Conservation (phyloP, 257 asterid species). For the Ilex asprella region DNA sequence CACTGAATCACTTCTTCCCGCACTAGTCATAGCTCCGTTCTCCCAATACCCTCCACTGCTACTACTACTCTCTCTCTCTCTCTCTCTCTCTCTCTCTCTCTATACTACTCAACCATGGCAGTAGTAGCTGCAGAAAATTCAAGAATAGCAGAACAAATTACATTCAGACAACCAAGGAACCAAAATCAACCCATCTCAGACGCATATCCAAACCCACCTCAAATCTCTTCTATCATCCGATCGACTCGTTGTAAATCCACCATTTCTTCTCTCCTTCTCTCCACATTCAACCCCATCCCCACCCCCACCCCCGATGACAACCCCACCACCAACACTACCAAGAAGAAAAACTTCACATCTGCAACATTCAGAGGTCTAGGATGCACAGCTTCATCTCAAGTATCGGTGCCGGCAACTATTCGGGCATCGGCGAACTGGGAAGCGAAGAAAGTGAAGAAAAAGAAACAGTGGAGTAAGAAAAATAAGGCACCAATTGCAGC, state of each 20-base stretch:
- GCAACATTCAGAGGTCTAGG: constrained; percentile 78
- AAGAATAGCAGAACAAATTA: constrained; percentile 31
- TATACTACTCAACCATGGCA: constrained; percentile 16
- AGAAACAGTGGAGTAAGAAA: constrained; percentile 33
- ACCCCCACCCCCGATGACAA: constrained; percentile 21
- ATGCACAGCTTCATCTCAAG: constrained; percentile 82
- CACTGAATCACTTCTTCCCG: neutral
- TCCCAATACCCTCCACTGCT: neutral
- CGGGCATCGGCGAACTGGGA: constrained; percentile 89
- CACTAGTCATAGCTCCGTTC: neutral
- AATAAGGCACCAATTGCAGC: constrained; percentile 13
- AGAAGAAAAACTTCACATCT: constrained; percentile 65
- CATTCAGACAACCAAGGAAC: constrained; percentile 53
- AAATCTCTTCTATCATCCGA: constrained; percentile 19
- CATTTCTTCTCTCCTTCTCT: constrained; percentile 54
- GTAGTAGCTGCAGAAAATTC: constrained; percentile 30
- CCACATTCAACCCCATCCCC: constrained; percentile 22
- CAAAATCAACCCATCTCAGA: constrained; percentile 26
- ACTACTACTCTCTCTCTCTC: too few species aligned
- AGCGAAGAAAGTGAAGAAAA: constrained; percentile 55
- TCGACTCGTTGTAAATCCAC: constrained; percentile 52
- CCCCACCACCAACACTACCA: constrained; percentile 24
- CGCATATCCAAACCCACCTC: constrained; percentile 34
- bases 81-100: neutral
- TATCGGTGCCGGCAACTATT: constrained; percentile 81